These are phyloP conservation scores for Botryotinia convoluta DNA, from an alignment of 2,329 filamentous ascomycete species.

Conservation along the genomic window DNA sequence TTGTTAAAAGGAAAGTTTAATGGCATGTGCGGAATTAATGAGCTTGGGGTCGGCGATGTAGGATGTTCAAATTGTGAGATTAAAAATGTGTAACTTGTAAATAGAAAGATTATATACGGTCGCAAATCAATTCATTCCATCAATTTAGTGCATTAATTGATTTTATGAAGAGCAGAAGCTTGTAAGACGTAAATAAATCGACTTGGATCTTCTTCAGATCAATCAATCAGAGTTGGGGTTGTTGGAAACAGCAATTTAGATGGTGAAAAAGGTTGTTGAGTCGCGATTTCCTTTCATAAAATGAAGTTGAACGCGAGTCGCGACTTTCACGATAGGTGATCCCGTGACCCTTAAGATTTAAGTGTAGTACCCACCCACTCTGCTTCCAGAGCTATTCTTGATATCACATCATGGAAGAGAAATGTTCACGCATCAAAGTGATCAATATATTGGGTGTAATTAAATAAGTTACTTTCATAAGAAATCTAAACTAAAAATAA, in stretches of 20 bases:
- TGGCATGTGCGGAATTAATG: not conserved
- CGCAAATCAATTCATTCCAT: not conserved
- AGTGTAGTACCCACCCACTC: not conserved
- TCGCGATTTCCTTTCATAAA: not conserved
- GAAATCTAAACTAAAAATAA: conserved; percentile 14
- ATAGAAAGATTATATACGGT: not conserved
- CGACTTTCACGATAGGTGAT: conserved; percentile 9
- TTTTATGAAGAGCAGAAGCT: not conserved
- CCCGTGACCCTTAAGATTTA: not conserved
- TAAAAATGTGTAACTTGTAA: not conserved
- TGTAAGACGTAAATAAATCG: not conserved
- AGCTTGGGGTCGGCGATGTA: too few relatives aligned
- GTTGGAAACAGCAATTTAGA: not conserved
- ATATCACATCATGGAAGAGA: not conserved
- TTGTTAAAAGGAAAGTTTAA: not conserved
- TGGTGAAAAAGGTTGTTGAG: not conserved
- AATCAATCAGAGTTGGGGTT: not conserved
- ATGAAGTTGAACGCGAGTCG: not conserved
- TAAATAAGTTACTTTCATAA: not conserved
- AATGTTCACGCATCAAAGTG: not conserved
- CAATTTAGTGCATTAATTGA: not conserved
- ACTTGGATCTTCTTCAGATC: not conserved
- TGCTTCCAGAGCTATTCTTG: not conserved
- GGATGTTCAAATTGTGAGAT: not conserved
- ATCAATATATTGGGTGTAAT: not conserved